Evolutionary conservation across 176 grass and related monocot genomes (phyloP).

Genomic region (Raddia guianensis): DNA sequence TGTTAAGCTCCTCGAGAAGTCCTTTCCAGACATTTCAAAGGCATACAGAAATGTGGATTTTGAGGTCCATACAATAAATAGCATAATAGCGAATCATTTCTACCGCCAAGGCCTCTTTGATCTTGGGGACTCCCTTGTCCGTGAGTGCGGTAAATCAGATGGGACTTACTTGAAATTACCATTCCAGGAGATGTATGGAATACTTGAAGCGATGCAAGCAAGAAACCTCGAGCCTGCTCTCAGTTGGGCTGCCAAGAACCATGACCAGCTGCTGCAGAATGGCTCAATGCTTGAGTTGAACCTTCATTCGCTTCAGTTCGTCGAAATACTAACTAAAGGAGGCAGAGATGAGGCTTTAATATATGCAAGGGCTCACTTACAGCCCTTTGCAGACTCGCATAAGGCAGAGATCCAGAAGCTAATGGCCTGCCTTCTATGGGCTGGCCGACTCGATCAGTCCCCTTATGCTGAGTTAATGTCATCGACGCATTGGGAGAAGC

Average conservation of each 20-base stretch:
- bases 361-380: constrained; percentile 68
- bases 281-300: constrained; percentile 80
- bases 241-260: constrained; percentile 70
- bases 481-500: constrained; percentile 63
- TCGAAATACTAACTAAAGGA: constrained; percentile 71
- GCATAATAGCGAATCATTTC: constrained; percentile 77
- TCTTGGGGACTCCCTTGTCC: constrained; percentile 68
- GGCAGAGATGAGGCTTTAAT: constrained; percentile 52
- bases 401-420: constrained; percentile 64
- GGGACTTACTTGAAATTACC: constrained; percentile 57
- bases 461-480: constrained; percentile 77
- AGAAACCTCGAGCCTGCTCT: constrained; percentile 76
- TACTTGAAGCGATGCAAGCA: constrained; percentile 77
- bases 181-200: constrained; percentile 84
- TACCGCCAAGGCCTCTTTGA: constrained; percentile 83
- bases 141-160: constrained; percentile 54
- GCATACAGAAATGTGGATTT: constrained; percentile 82
- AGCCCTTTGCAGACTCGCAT: constrained; percentile 55
- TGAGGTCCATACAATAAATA: constrained; percentile 67
- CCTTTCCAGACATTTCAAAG: constrained; percentile 83
- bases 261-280: constrained; percentile 58
- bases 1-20: constrained; percentile 76
- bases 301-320: constrained; percentile 81
- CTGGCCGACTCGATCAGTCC: constrained; percentile 66
- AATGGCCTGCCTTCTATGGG: constrained; percentile 76